Base-by-base conservation (phyloP, 257 asterid species). In the Solanum commersonii region DNA sequence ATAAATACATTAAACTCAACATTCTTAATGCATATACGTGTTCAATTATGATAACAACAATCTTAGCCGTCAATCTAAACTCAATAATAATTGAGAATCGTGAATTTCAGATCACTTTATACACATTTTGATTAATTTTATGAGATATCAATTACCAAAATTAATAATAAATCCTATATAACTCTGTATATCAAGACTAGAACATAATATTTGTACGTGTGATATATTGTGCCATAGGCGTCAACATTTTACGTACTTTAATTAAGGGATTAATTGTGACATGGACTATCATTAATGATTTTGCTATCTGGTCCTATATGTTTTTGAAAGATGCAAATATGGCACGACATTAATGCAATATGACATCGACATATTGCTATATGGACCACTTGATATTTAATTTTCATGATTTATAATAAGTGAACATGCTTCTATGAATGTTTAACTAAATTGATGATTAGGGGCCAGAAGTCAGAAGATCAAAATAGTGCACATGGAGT, bases 1-100 rank as follows among this genome's bases (percentile, higher is more conserved):
- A 65, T 83, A 90, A 76, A 77, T 35, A 87, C 40, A 20, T 10
- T 29, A 49, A 73, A 73, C 38, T 73, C 83, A 52, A 78, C 85
- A 90, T 88, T 85, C 84, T 81, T 65, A 74, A 52, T 9, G 35
- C 49, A 42, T 83, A 73, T 88, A 88, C 93, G 90, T 88, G 92
- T 92, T 89, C 89, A 40, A 73, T 86, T 46, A 35, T 60, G 71
- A 77, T 88, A 88, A 71, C 88, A 86, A 70, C 82, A 88, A 88
- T 83, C 37, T 87, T 90, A 79, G 81, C 40, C 46, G 84, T 87
- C 90, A 56, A 0, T 56, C 65, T 56, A 56, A 56, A 3, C 65
- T 56, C 65, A 56, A 56, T 56, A 56, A 18, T 56, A 56, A 56
- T 18, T 20, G 65, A 3, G 1, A 6, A 56, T 56, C 2, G 0